A percentile compares a stretch with the other conserved stretches of the same genome.
Evolutionary conservation across 169 alveolate genomes (phyloP).

Genomic region (Plasmodium cynomolgi): DNA sequence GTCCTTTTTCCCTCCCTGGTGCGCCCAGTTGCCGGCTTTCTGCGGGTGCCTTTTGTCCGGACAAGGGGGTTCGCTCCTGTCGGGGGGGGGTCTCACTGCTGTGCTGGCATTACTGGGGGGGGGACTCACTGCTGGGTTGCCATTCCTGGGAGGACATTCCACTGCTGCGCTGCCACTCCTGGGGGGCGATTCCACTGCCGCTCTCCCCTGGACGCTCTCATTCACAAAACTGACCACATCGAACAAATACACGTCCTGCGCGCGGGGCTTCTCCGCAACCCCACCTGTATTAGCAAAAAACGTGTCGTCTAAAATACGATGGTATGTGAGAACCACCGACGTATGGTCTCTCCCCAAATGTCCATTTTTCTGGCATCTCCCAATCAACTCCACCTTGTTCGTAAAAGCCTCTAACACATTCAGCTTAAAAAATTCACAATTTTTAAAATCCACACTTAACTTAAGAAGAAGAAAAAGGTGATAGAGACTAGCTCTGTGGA

Average conservation of each 20-base stretch:
- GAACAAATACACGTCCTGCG: constrained; percentile 13
- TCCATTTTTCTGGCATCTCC: neutral
- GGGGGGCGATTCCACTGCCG: neutral
- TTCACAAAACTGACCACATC: constrained; percentile 48
- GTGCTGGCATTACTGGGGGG: neutral
- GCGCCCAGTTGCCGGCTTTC: neutral
- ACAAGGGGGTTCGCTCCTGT: neutral
- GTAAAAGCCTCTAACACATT: constrained; percentile 36
- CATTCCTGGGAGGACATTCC: too few species aligned
- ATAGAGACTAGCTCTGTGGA: constrained; percentile 13
- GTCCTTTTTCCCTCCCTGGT: neutral
- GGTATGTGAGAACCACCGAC: constrained; percentile 9
- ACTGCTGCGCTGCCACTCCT: neutral
- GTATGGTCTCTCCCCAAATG: neutral
- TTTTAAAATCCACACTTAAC: constrained; percentile 26
- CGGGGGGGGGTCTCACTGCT: neutral
- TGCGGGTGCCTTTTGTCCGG: neutral
- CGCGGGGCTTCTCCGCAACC: neutral
- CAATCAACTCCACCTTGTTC: neutral
- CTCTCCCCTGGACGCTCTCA: neutral
- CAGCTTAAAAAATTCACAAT: constrained; percentile 15
- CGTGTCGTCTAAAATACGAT: neutral
- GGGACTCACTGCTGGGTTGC: neutral
- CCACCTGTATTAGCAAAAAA: constrained; percentile 5
- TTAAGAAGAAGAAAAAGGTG: constrained; percentile 37